Base-by-base conservation (phyloP, 306 rosid species). In the Castanea crenata region DNA sequence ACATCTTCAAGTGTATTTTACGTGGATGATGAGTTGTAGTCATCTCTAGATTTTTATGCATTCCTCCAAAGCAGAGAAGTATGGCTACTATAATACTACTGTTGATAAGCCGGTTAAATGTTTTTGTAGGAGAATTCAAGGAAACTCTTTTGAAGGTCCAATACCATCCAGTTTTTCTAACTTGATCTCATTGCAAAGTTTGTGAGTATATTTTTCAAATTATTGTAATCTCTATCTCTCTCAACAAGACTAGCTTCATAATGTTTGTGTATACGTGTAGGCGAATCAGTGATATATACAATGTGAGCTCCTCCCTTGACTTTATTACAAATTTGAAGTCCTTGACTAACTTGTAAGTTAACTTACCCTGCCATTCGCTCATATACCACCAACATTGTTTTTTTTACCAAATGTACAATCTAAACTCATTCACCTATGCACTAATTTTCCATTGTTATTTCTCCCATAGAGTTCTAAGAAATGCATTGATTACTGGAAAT, bases 91-190 rank as follows among this genome's bases (percentile, higher is more conserved):
- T 46, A 46, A 46, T 11, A 11, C 54, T 0, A 35, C 1, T 64
- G 21, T 31, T 57, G 1, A 67, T 55, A 69, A 67, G 74, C 55
- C 2, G 19, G 5, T n/a, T 23, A 54, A 49, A 21, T 70, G 51
- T 20, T 51, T 76, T 34, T 76, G 83, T 35, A 81, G 85, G 81
- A 58, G 74, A 65, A 16, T 82, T 77, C 54, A 65, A n/a, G 85
- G 85, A 29, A 82, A 82, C 82, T 73, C 82, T 41, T 78, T 82
- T 57, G 67, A 82, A 65, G 85, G 85, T 15, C 85, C 85, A 55
- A 82, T 77, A 82, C 85, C 85, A 44, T n/a, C 76, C 9, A 77
- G 79, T 64, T 78, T 77, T 67, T 73, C 85, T 73, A 41, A 41
- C 3, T 5, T 82, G 75, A 82, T 32, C 23, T 77, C 79, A 20